Conservation (phyloP, 495 filamentous ascomycete species). For the Aspergillus carlsbadensis region DNA sequence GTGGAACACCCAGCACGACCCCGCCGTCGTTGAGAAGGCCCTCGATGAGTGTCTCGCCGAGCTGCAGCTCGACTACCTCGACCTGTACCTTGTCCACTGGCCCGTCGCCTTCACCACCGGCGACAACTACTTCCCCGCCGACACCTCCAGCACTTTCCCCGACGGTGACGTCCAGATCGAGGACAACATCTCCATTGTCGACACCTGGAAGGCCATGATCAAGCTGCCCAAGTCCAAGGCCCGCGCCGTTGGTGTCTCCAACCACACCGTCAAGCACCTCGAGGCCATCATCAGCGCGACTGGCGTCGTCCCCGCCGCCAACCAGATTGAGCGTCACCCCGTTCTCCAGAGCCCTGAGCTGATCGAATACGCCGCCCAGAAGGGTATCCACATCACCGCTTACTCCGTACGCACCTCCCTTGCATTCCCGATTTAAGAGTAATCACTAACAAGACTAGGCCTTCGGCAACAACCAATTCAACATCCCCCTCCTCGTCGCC, state of each 20-base stretch:
- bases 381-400: conserved; percentile 48
- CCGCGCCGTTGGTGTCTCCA: conserved; percentile 52
- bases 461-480: conserved; percentile 49
- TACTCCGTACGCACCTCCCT: conserved; percentile 40
- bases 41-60: conserved; percentile 48
- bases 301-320: conserved; percentile 46
- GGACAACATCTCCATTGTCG: conserved; percentile 47
- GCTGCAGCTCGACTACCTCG: conserved; percentile 50
- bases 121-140: conserved; percentile 43
- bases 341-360: conserved; percentile 44
- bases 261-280: conserved; percentile 47
- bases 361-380: conserved; percentile 44
- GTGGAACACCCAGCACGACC: conserved; percentile 51
- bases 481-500: conserved; percentile 45
- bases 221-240: conserved; percentile 52
- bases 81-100: conserved; percentile 55
- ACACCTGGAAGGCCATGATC: conserved; percentile 54
- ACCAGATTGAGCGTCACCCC: conserved; percentile 55
- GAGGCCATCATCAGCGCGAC: conserved; percentile 51
- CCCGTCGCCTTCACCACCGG: conserved; percentile 48
- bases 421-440: background rate
- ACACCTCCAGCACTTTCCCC: conserved; percentile 32
- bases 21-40: conserved; percentile 44
- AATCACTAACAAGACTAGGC: conserved; percentile 25
- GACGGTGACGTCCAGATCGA: conserved; percentile 46